Conservation (phyloP, 805 yeast species). For the Saccharomycopsis sp. region DNA sequence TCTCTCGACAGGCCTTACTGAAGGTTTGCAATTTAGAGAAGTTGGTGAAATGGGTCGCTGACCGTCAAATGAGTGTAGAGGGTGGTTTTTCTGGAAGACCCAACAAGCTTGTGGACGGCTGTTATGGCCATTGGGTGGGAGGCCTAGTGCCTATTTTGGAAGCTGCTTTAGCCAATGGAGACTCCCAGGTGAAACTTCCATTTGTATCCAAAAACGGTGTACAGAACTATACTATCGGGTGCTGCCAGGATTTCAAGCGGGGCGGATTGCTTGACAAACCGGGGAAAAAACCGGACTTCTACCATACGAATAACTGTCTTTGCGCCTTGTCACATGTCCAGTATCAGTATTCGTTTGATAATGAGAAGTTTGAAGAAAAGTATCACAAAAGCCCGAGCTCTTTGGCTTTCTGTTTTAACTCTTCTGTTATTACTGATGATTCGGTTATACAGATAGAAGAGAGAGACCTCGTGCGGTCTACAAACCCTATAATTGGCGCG, state of each 20-base stretch:
- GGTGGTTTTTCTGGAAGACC: slow-evolving; percentile 89
- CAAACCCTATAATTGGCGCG: slow-evolving; percentile 16
- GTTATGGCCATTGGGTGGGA: slow-evolving; percentile 95
- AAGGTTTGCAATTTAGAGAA: slow-evolving; percentile 40
- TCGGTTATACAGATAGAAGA: slow-evolving; percentile 11
- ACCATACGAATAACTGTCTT: slow-evolving; percentile 83
- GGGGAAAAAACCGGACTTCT: slow-evolving; percentile 69
- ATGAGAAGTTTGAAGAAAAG: slow-evolving; percentile 8
- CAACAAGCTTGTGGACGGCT: slow-evolving; percentile 91
- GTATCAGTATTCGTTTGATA: slow-evolving; percentile 31
- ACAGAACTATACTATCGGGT: slow-evolving; percentile 58
- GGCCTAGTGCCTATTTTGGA: slow-evolving; percentile 63
- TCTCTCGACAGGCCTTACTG: slow-evolving; percentile 30
- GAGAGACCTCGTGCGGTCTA: slow-evolving; percentile 5
- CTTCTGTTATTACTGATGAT: slow-evolving; percentile 21
- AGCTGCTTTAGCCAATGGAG: slow-evolving; percentile 29
- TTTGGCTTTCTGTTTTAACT: slow-evolving; percentile 29
- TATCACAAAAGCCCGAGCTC: slow-evolving; percentile 22
- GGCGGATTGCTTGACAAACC: slow-evolving; percentile 93
- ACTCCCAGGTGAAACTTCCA: neutral
- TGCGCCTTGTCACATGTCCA: slow-evolving; percentile 66
- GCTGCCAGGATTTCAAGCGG: slow-evolving; percentile 54
- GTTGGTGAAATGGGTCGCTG: slow-evolving; percentile 59
- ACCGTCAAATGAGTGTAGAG: slow-evolving; percentile 65
- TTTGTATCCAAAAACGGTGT: slow-evolving; percentile 51